These are phyloP conservation scores for Colletotrichum noveboracense DNA, from an alignment of 2,329 filamentous ascomycete genomes.

Conservation along the genomic window DNA sequence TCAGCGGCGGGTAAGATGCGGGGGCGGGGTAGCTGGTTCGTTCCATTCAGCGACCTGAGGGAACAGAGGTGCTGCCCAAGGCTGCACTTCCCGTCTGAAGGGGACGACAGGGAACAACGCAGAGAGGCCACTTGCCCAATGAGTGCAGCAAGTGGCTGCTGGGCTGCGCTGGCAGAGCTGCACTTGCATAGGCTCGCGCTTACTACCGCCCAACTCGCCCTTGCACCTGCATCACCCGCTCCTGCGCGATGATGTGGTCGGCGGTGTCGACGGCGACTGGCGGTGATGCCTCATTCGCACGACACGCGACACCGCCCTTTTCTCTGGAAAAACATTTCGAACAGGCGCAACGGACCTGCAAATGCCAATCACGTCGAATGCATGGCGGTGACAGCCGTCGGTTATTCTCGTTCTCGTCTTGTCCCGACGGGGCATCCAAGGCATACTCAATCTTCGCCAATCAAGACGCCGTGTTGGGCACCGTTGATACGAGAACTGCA, in stretches of 20 bases:
- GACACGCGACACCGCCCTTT: background rate
- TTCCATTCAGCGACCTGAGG: background rate
- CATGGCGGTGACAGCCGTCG: background rate
- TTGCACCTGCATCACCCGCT: background rate
- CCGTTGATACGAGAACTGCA: background rate
- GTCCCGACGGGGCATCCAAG: background rate
- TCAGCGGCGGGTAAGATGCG: background rate
- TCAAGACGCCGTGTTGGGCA: background rate
- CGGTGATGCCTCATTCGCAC: background rate
- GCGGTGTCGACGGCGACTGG: background rate
- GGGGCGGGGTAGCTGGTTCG: background rate
- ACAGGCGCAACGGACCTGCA: background rate
- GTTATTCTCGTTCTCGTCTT: background rate
- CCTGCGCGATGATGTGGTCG: conserved; percentile 16
- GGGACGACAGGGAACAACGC: background rate
- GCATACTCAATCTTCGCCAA: background rate
- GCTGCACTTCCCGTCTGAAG: background rate
- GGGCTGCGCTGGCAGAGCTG: background rate
- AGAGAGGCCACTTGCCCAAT: background rate
- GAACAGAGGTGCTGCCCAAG: background rate
- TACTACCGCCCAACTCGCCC: background rate
- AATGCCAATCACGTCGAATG: background rate
- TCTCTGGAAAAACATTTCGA: background rate
- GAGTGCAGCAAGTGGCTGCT: background rate
- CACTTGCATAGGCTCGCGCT: background rate